Base-by-base conservation (phyloP, 805 yeast genomes). In the Candida lessepsii region DNA sequence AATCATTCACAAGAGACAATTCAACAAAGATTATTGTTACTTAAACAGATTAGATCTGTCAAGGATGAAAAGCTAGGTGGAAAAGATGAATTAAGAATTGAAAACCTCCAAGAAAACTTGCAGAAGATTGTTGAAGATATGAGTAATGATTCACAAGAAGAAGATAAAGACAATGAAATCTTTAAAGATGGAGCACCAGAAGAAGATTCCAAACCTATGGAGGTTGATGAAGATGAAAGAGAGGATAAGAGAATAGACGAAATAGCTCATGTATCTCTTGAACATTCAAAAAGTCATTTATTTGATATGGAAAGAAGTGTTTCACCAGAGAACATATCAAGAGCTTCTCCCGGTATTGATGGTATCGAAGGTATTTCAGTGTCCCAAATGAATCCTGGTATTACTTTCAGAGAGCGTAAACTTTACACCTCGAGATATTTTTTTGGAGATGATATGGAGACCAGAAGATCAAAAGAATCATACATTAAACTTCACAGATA, bases 371-470 rank as follows among this genome's bases (percentile, higher is more conserved):
- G 63, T 1, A 51, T 61, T n/a, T 60, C 64, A 11, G 56, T 64
- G 16, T 73, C 81, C 0, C 63, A 72, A 2, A 69, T 78, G 68
- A 78, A 74, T 44, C 76, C 83, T 4, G 70, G 74, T 1, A 57
- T 78, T 21, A 75, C 80, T 0, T 75, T 75, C 43, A 73, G 85
- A 51, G 83, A 80, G 47, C 58, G 77, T 29, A 80, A 80, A 46
- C 69, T 81, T 14, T 83, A 81, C 57, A 76, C 80, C 5, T 76
- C 81, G 29, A 77, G 76, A 41, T 84, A 84, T 52, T 80, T 64
- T 48, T 86, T 84, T 57, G 85, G 83, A 1, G 71, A 69, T 29
- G 72, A 73, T 19, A 63, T 68, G 9, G 70, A 66, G n/a, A 67
- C 70, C 25, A 70, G 76, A 45, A 54, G 62, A 29, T 44, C 61